A percentile compares a stretch with the other conserved stretches of the same genome.
These are phyloP conservation scores for Volutella citrinella DNA, from an alignment of 2,329 filamentous ascomycete genomes.

Conservation along the genomic window DNA sequence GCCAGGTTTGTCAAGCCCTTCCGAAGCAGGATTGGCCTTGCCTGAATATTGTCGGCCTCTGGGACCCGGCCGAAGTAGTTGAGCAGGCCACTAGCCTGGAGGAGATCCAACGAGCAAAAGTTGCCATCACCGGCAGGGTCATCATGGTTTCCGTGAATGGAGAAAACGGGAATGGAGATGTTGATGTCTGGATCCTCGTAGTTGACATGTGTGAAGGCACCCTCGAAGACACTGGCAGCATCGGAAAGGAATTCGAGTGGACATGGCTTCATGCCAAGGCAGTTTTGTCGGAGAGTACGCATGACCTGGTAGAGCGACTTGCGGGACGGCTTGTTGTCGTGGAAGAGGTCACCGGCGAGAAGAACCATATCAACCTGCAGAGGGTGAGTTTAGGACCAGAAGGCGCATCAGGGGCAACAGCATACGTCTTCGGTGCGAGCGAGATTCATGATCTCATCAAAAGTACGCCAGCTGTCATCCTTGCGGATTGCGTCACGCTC, in stretches of 20 bases:
- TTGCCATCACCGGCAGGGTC: conserved; percentile 96
- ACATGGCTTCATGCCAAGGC: conserved; percentile 91
- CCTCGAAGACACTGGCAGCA: conserved; percentile 84
- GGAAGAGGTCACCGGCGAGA: conserved; percentile 91
- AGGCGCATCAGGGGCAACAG: too few relatives aligned
- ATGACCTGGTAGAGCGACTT: conserved; percentile 98
- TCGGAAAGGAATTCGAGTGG: conserved; percentile 94
- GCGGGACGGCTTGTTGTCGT: conserved; percentile 95
- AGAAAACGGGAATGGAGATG: conserved; percentile 94
- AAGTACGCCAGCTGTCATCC: conserved; percentile 94
- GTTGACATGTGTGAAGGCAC: conserved; percentile 90
- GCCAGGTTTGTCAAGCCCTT: conserved; percentile 92
- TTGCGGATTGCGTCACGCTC: conserved; percentile 93
- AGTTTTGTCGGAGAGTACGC: conserved; percentile 89
- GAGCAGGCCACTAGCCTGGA: conserved; percentile 86
- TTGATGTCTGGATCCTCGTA: conserved; percentile 98
- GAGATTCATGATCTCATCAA: conserved; percentile 91
- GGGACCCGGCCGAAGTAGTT: conserved; percentile 95
- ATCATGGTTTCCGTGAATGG: conserved; percentile 97
- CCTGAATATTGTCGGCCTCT: conserved; percentile 91
- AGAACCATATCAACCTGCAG: conserved; percentile 87
- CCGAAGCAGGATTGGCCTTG: conserved; percentile 88
- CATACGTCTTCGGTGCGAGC: conserved; percentile 76
- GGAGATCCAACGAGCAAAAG: conserved; percentile 82
- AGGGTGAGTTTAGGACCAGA: neutral